Evolutionary conservation across 192 early-diverging fungal genomes (phyloP).

Genomic region (Rhizophagus prolifer): DNA sequence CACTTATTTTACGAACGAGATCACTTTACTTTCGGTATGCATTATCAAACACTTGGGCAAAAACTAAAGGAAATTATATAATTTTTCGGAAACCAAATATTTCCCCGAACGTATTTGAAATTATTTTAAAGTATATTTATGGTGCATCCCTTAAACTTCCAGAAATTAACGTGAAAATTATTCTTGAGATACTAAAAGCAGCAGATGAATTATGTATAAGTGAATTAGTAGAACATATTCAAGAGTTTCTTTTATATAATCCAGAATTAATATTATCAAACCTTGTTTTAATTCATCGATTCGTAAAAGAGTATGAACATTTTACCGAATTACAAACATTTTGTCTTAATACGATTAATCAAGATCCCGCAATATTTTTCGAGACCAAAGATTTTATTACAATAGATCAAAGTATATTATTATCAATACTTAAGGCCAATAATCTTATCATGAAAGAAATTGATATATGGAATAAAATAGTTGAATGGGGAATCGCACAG

Average conservation of each 20-base stretch:
- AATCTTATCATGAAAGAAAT: slow-evolving; percentile 15
- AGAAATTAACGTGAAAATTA: neutral
- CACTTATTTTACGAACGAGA: slow-evolving; percentile 4
- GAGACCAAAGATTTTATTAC: neutral
- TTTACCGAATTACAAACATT: neutral
- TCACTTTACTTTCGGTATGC: neutral
- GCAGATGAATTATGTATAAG: slow-evolving; percentile 5
- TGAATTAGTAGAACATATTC: neutral
- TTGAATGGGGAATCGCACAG: slow-evolving; percentile 9
- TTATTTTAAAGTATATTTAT: neutral
- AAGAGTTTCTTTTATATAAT: neutral
- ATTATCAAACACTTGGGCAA: slow-evolving; percentile 4
- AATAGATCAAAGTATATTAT: neutral
- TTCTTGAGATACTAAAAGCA: neutral
- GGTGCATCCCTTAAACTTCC: neutral
- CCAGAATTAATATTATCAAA: neutral
- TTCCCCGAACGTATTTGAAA: neutral
- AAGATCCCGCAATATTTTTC: neutral
- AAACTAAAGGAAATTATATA: neutral
- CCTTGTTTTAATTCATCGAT: neutral
- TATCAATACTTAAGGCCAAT: neutral
- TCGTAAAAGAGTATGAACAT: neutral
- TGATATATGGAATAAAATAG: slow-evolving; percentile 6
- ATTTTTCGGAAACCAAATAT: neutral
- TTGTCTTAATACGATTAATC: neutral